These are phyloP conservation scores for Coemansia sp. DNA, from an alignment of 371 early-diverging fungal species.

Conservation along the genomic window DNA sequence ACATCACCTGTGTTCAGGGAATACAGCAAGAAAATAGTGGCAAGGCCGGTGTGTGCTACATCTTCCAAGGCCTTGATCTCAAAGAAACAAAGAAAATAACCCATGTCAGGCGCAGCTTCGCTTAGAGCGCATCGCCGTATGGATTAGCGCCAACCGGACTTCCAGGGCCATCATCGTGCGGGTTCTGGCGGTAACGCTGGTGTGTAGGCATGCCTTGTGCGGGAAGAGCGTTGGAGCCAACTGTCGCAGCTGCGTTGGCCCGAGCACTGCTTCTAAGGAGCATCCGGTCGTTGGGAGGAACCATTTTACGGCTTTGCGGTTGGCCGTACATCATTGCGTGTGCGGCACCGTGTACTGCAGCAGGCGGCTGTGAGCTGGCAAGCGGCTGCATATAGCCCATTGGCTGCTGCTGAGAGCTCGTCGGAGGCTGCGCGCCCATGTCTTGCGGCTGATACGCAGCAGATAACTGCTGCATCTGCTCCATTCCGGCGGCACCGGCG, in stretches of 20 bases:
- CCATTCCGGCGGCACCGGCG: conserved; percentile 22
- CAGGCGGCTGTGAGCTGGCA: conserved; percentile 14
- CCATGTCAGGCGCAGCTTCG: not conserved
- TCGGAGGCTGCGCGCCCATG: conserved; percentile 27
- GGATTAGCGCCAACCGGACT: conserved; percentile 31
- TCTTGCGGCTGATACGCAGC: conserved; percentile 32
- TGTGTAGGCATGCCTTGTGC: conserved; percentile 20
- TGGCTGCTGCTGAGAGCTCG: conserved; percentile 22
- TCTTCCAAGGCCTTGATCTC: not conserved
- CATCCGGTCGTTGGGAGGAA: conserved; percentile 45
- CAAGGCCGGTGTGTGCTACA: not conserved
- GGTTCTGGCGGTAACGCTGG: conserved; percentile 35
- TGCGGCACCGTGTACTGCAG: conserved; percentile 21
- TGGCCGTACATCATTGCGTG: conserved; percentile 38
- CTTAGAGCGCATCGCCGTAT: conserved; percentile 38
- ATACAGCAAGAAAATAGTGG: conserved; percentile 10
- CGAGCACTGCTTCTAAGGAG: conserved; percentile 47
- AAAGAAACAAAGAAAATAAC: conserved; percentile 15
- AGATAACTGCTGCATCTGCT: conserved; percentile 38
- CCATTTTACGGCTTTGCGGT: conserved; percentile 35
- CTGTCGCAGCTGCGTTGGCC: conserved; percentile 20
- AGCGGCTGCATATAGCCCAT: conserved; percentile 39
- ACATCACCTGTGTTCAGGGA: not conserved
- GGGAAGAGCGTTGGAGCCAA: conserved; percentile 16
- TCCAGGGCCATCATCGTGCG: conserved; percentile 37